Evolutionary conservation across 2,329 filamentous ascomycete genomes (phyloP).

Genomic region (Cladobotryum protrusum): DNA sequence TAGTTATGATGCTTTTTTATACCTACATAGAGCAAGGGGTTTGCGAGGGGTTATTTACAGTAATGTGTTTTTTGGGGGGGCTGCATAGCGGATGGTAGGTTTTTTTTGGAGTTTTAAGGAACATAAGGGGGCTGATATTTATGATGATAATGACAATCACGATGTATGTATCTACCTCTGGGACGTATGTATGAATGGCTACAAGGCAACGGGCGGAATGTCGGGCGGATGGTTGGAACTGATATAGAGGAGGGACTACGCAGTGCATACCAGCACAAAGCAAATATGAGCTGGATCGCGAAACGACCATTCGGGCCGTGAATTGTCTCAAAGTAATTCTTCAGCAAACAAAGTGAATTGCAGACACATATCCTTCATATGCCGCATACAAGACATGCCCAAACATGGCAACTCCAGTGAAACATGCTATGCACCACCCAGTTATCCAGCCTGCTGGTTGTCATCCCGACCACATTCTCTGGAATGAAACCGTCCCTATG

Average conservation of each 20-base stretch:
- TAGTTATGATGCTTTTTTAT: slow-evolving; percentile 12
- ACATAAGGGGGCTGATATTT: not conserved
- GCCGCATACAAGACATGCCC: too few species aligned
- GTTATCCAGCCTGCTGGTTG: too few species aligned
- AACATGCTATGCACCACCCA: too few species aligned
- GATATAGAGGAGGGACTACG: not conserved
- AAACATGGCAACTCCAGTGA: too few species aligned
- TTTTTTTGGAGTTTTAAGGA: not conserved
- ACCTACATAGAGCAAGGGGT: too few species aligned
- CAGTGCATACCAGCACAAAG: not conserved
- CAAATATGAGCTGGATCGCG: not conserved
- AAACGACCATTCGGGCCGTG: not conserved
- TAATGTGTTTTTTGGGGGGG: slow-evolving; percentile 4
- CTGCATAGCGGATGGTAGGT: not conserved
- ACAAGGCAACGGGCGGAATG: not conserved
- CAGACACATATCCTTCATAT: too few species aligned
- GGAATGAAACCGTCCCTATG: too few species aligned
- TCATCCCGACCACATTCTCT: too few species aligned
- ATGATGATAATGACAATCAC: not conserved
- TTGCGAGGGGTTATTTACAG: not conserved
- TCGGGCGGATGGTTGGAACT: not conserved
- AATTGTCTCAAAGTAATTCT: not conserved
- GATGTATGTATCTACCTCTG: not conserved
- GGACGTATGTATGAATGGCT: not conserved
- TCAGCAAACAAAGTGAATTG: not conserved